Percentiles rank a stretch among this genome's conserved stretches.
These are phyloP conservation scores for Wickerhamomyces silvicola DNA, from an alignment of 805 yeast species.

Conservation along the genomic window DNA sequence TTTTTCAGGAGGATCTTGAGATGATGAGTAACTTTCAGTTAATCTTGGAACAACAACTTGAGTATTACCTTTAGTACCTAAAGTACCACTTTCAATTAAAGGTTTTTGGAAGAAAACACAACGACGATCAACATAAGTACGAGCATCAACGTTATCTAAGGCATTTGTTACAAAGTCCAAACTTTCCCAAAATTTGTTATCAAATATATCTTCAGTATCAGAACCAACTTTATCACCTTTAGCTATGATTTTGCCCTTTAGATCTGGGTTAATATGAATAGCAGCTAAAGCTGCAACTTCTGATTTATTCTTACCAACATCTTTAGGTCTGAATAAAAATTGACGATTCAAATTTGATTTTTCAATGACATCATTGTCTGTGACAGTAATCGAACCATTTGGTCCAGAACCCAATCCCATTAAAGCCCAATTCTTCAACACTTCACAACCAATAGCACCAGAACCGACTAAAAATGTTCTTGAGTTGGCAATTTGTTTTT, in stretches of 20 bases:
- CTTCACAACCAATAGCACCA: slow-evolving; percentile 99
- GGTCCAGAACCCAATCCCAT: slow-evolving; percentile 93
- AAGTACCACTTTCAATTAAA: slow-evolving; percentile 90
- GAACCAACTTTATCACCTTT: slow-evolving; percentile 85
- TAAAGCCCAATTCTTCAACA: slow-evolving; percentile 97
- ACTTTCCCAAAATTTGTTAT: slow-evolving; percentile 77
- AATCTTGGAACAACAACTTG: slow-evolving; percentile 91
- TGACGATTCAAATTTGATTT: slow-evolving; percentile 95
- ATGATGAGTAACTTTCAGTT: slow-evolving; percentile 93
- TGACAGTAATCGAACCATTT: slow-evolving; percentile 73
- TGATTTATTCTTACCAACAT: slow-evolving; percentile 87
- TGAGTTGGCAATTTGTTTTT: slow-evolving; percentile 65
- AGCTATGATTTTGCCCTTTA: slow-evolving; percentile 69
- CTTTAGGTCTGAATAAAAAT: slow-evolving; percentile 88
- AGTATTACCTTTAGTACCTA: slow-evolving; percentile 97
- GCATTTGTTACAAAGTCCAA: slow-evolving; percentile 94
- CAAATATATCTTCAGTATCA: slow-evolving; percentile 83
- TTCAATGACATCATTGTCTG: slow-evolving; percentile 94
- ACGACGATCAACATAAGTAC: slow-evolving; percentile 95
- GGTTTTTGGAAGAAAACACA: slow-evolving; percentile 92
- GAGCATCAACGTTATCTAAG: slow-evolving; percentile 93
- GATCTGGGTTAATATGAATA: slow-evolving; percentile 75
- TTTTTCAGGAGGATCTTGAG: slow-evolving; percentile 98
- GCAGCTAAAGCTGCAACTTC: slow-evolving; percentile 89
- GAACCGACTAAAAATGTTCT: slow-evolving; percentile 91